phyloP scores from a whole-genome alignment of 192 early-diverging fungal genomes.

The Spizellomyces punctatus region DNA sequence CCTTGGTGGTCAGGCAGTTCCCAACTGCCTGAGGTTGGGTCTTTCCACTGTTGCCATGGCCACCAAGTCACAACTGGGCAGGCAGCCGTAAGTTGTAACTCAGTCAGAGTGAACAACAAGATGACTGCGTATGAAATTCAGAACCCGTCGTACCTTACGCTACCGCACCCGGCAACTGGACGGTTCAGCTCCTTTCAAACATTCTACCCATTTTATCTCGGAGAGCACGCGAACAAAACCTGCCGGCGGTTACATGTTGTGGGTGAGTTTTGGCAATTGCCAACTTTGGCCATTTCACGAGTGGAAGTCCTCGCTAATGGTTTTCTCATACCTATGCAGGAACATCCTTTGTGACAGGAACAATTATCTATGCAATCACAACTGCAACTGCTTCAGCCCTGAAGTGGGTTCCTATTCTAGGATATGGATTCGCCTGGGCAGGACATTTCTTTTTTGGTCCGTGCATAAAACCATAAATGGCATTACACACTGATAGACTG shows the following conservation, averaged over 20 bases:
- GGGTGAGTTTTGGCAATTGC: constrained; percentile 41
- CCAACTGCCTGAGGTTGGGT: too few species aligned
- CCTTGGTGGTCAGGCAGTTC: too few species aligned
- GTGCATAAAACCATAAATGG: constrained; percentile 12
- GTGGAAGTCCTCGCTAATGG: constrained; percentile 46
- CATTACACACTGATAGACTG: background rate
- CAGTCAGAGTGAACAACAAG: too few species aligned
- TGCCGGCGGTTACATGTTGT: constrained; percentile 7
- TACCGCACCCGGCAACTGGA: constrained; percentile 40
- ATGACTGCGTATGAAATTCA: too few species aligned
- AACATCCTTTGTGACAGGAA: constrained; percentile 7
- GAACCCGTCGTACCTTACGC: constrained; percentile 24
- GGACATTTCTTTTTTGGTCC: constrained; percentile 68
- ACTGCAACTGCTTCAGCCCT: background rate
- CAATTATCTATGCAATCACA: too few species aligned
- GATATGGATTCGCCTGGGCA: constrained; percentile 69
- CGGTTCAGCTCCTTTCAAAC: constrained; percentile 55
- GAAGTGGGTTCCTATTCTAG: constrained; percentile 29
- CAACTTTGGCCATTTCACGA: constrained; percentile 52
- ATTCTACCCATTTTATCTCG: constrained; percentile 74
- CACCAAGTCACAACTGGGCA: too few species aligned
- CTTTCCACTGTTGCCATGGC: too few species aligned
- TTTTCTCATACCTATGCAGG: constrained; percentile 7
- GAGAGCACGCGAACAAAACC: constrained; percentile 48
- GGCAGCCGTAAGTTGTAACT: too few species aligned